Conservation (phyloP, 163 green algal genomes). For the Coccomyxa subellipsoidea region DNA sequence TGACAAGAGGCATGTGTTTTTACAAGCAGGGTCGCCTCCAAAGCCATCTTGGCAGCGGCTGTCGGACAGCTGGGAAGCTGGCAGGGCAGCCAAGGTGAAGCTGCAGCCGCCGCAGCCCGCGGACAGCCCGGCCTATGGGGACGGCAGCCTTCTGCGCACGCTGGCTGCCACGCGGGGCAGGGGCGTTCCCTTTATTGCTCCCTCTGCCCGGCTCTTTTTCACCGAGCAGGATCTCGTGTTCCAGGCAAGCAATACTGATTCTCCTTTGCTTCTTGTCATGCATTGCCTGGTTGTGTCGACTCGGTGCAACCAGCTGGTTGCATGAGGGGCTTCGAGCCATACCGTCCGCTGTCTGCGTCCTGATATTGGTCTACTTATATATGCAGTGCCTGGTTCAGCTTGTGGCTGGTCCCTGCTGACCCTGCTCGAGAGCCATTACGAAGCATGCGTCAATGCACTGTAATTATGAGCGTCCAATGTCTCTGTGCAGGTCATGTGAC, state of each 20-base stretch:
- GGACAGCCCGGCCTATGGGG: not conserved
- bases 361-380: no score
- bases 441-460: no score
- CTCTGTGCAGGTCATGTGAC: no score
- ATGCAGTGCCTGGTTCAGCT: no score
- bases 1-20: not conserved
- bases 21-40: not conserved
- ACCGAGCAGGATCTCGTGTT: not conserved
- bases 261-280: no score
- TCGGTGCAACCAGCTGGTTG: no score
- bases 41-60: not conserved
- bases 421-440: no score
- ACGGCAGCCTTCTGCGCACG: not conserved
- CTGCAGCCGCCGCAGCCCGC: not conserved
- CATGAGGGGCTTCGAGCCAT: no score
- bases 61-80: not conserved
- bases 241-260: not conserved
- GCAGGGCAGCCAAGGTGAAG: not conserved
- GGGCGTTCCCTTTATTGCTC: not conserved
- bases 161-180: not conserved
- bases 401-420: no score
- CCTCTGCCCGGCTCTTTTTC: not conserved
- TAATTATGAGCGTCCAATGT: no score
- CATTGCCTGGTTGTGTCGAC: no score
- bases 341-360: no score